Evolutionary conservation across 139 green algal species (phyloP), one percentile per base, ranked within the genome.

Genomic region (Tetraselmis chui): DNA sequence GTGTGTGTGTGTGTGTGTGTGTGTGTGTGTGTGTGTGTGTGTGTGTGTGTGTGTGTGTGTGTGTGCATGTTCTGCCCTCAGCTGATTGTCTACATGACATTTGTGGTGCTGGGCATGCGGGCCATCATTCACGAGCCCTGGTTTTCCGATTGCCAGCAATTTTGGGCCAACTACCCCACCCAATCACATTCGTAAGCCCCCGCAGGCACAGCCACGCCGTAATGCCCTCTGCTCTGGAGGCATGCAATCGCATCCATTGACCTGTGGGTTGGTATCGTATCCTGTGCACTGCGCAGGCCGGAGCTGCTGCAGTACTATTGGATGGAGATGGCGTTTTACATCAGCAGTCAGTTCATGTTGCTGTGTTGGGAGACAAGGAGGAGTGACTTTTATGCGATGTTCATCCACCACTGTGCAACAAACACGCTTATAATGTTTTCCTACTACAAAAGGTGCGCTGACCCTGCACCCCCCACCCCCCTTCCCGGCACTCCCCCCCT

Each of bases 301-400:
- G 81, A 86, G 23, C 84, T 91, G 82, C 29, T 83, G 32, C 27
- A 85, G 25, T 81, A 90, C 32, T 94, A 92, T 82, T 28, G 45
- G 1, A 31, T 81, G 0, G 87, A 94, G 86, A 76, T 92, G 77
- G 84, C 84, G 0, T 92, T 91, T 79, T 95, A 94, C 84, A 23
- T 89, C 22, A 82, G 86, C 1, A 87, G 81, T 23, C 80, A 88
- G 26, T 83, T 90, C 82, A 93, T 91, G 86, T 85, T 95, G 67
- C 29, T 90, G 28, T 84, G 90, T 27, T 94, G 89, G 89, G 92
- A 95, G 83, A 86, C 90, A 31, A 84, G 88, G 2, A 85, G 92
- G 30, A 91, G 88, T 77, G 92, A 95, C 87, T 92, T 92, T 30
- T 75, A 28, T 23, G 89, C 90, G 24, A 95, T 95, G 92, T 83